Percentiles rank a stretch among this genome's conserved stretches.
Evolutionary conservation across 768 basidiomycete species (phyloP).

Genomic region (Mycena leptocephala): DNA sequence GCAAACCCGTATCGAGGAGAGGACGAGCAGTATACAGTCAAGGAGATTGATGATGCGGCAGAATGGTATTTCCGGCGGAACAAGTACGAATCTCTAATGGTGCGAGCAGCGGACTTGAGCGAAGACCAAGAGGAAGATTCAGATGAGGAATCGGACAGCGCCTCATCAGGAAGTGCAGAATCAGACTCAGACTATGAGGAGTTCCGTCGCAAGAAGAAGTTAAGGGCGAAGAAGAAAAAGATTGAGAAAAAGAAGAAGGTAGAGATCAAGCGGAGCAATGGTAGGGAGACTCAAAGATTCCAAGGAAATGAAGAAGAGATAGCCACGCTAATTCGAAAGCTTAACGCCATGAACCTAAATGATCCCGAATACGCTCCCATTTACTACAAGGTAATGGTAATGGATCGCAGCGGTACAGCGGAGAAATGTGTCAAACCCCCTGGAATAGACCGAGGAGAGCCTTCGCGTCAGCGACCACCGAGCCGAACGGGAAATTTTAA

Average conservation of each 20-base stretch:
- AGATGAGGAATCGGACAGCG: conserved; percentile 9
- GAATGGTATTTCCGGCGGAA: conserved; percentile 22
- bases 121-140: conserved; percentile 9
- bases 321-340: background rate
- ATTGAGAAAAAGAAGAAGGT: background rate
- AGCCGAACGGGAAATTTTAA: background rate
- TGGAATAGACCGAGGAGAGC: background rate
- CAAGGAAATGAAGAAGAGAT: conserved; percentile 7
- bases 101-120: background rate
- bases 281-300: background rate
- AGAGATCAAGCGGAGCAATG: background rate
- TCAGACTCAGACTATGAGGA: background rate
- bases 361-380: conserved; percentile 27
- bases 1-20: background rate
- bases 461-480: background rate
- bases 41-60: conserved; percentile 1
- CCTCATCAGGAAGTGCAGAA: background rate
- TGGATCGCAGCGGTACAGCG: background rate
- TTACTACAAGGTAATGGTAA: conserved; percentile 23
- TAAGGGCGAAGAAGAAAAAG: background rate
- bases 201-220: background rate
- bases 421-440: background rate
- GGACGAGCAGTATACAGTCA: background rate
- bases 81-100: conserved; percentile 7
- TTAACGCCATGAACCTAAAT: conserved; percentile 4